Percentiles rank a stretch among this genome's conserved stretches.
Evolutionary conservation across 1,139 yeast genomes (phyloP).

Genomic region (Suhomyces yuchorum): DNA sequence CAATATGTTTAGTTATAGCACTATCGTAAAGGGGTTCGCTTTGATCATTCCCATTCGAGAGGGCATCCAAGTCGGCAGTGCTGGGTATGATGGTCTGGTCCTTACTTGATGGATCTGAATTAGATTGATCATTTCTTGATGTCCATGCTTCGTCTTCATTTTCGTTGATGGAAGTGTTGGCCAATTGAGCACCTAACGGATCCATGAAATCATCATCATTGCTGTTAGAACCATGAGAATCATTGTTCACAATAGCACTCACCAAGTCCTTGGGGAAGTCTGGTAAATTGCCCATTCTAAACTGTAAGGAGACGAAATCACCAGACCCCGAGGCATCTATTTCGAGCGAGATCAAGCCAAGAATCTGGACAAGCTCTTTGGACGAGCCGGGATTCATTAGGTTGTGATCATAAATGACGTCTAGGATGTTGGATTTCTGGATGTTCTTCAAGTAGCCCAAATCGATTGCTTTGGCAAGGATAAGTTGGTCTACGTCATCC

Average conservation of each 20-base stretch:
- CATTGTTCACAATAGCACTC: slow-evolving; percentile 2
- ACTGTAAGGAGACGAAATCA: slow-evolving; percentile 47
- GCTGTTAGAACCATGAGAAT: neutral
- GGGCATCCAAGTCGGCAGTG: slow-evolving; percentile 4
- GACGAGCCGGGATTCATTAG: slow-evolving; percentile 35
- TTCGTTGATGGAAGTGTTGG: slow-evolving; percentile 19
- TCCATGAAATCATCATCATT: slow-evolving; percentile 18
- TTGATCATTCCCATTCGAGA: slow-evolving; percentile 6
- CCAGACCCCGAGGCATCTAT: slow-evolving; percentile 44
- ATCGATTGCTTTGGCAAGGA: slow-evolving; percentile 33
- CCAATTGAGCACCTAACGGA: slow-evolving; percentile 25
- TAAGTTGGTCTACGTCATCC: slow-evolving; percentile 33
- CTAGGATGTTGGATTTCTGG: slow-evolving; percentile 39
- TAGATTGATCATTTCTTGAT: neutral
- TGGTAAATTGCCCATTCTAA: slow-evolving; percentile 38
- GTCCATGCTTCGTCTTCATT: slow-evolving; percentile 11
- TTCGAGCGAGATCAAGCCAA: slow-evolving; percentile 47
- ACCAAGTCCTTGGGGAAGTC: slow-evolving; percentile 32
- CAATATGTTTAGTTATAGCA: slow-evolving; percentile 32
- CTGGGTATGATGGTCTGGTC: slow-evolving; percentile 1
- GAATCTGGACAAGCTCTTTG: slow-evolving; percentile 35
- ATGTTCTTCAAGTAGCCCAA: slow-evolving; percentile 31
- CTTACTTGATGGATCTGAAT: slow-evolving; percentile 5
- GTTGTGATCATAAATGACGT: slow-evolving; percentile 41
- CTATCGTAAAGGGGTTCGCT: slow-evolving; percentile 19